Evolutionary conservation across 2,329 filamentous ascomycete species (phyloP).

Genomic region (Aspergillus sp.): DNA sequence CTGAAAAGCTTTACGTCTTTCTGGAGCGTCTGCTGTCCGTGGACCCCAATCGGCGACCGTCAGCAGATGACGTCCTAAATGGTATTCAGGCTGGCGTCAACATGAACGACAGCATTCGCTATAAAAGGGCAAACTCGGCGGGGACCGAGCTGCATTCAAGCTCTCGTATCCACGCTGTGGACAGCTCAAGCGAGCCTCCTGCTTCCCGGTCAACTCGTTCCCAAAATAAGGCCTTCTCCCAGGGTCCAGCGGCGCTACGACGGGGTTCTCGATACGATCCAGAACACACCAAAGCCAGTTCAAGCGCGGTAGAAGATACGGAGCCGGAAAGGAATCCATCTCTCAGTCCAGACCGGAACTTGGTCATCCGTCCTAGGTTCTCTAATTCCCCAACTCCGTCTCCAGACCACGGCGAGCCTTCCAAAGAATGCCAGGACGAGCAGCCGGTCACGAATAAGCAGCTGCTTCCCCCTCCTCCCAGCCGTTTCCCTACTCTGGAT

Average conservation of each 20-base stretch:
- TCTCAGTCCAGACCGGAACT: conserved; percentile 20
- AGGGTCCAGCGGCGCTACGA: conserved; percentile 13
- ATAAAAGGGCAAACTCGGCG: conserved; percentile 23
- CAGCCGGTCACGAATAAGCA: conserved; percentile 2
- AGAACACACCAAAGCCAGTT: conserved; percentile 7
- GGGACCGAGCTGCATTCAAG: conserved; percentile 23
- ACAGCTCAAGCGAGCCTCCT: conserved; percentile 23
- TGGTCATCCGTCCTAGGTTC: conserved; percentile 24
- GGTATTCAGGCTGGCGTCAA: conserved; percentile 61
- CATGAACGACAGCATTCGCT: conserved; percentile 38
- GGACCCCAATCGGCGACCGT: conserved; percentile 66
- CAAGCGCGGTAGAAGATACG: conserved; percentile 9
- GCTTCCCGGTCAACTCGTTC: conserved; percentile 19
- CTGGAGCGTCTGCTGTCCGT: conserved; percentile 72
- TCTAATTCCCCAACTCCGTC: conserved; percentile 17
- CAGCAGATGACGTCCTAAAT: conserved; percentile 72
- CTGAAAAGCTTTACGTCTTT: conserved; percentile 74
- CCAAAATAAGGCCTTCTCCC: conserved; percentile 16
- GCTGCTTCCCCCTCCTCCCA: conserved; percentile 35
- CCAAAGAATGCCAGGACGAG: conserved; percentile 8
- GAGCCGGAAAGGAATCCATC: conserved; percentile 10
- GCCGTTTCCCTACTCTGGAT: conserved; percentile 18
- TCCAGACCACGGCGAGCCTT: conserved; percentile 10
- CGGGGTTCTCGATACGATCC: conserved; percentile 20
- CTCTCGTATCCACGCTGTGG: conserved; percentile 31